Percentiles rank a stretch among this genome's conserved stretches.
Evolutionary conservation across 2,329 filamentous ascomycete species (phyloP).

Genomic region (Penicillium sp.): DNA sequence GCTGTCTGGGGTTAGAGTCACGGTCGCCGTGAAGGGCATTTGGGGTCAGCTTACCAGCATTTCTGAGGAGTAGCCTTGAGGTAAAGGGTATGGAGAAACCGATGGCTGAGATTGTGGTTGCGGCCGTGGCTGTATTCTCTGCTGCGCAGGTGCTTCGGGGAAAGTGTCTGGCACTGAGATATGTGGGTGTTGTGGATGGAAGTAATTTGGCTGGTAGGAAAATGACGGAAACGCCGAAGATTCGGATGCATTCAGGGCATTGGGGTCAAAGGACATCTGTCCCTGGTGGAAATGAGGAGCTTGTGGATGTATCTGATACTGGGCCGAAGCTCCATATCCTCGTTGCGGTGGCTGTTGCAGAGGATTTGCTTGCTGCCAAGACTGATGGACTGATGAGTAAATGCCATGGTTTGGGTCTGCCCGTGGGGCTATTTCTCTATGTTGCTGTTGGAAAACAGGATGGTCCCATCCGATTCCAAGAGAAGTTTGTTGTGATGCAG

Average conservation of each 20-base stretch:
- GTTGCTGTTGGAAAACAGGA: slow-evolving; percentile 34
- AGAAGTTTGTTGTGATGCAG: slow-evolving; percentile 23
- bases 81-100: slow-evolving; percentile 27
- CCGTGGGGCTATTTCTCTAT: slow-evolving; percentile 23
- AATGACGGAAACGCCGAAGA: slow-evolving; percentile 35
- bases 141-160: slow-evolving; percentile 22
- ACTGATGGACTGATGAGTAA: slow-evolving; percentile 32
- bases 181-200: slow-evolving; percentile 24
- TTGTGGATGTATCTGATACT: slow-evolving; percentile 28
- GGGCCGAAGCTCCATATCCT: slow-evolving; percentile 26
- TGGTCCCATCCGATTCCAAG: slow-evolving; percentile 39
- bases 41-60: slow-evolving; percentile 20
- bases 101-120: slow-evolving; percentile 23
- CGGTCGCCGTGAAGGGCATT: not conserved
- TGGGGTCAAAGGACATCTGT: slow-evolving; percentile 32
- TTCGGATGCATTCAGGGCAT: slow-evolving; percentile 27
- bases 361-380: slow-evolving; percentile 32
- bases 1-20: slow-evolving; percentile 19
- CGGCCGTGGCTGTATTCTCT: slow-evolving; percentile 9
- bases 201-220: slow-evolving; percentile 33
- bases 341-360: slow-evolving; percentile 32
- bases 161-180: slow-evolving; percentile 29
- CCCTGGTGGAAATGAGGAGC: slow-evolving; percentile 31
- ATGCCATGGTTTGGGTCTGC: slow-evolving; percentile 32
- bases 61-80: slow-evolving; percentile 26